These are phyloP conservation scores for Beauveria bassiana DNA, from an alignment of 2,329 filamentous ascomycete genomes.

Conservation along the genomic window DNA sequence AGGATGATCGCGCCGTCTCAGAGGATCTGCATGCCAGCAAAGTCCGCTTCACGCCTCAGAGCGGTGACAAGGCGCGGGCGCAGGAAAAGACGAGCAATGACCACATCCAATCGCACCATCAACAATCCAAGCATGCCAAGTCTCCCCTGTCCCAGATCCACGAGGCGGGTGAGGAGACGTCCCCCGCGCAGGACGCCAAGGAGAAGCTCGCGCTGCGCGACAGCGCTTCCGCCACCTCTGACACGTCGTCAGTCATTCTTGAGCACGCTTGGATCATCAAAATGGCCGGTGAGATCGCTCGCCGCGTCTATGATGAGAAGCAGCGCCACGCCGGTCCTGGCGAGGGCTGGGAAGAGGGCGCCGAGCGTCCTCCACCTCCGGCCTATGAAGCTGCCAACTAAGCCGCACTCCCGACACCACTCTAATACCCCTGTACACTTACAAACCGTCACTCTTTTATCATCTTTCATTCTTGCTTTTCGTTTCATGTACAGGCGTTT, in stretches of 20 bases:
- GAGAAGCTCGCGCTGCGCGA: slow-evolving; percentile 26
- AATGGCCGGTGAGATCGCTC: slow-evolving; percentile 87
- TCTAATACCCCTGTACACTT: slow-evolving; percentile 11
- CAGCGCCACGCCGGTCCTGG: slow-evolving; percentile 41
- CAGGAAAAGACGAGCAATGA: slow-evolving; percentile 18
- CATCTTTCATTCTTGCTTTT: slow-evolving; percentile 1
- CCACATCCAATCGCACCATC: slow-evolving; percentile 18
- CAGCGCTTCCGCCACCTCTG: slow-evolving; percentile 29
- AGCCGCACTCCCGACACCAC: slow-evolving; percentile 12
- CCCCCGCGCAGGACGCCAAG: slow-evolving; percentile 16
- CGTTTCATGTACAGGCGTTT: slow-evolving; percentile 8
- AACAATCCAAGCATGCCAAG: slow-evolving; percentile 15
- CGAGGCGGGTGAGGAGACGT: slow-evolving; percentile 20
- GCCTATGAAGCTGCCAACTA: slow-evolving; percentile 50
- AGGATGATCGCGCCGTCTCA: slow-evolving; percentile 34
- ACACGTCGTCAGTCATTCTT: slow-evolving; percentile 53
- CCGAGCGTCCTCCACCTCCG: slow-evolving; percentile 41
- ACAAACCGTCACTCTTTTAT: slow-evolving; percentile 6
- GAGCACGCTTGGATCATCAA: slow-evolving; percentile 86
- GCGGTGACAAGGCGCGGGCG: slow-evolving; percentile 4
- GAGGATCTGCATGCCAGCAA: slow-evolving; percentile 26
- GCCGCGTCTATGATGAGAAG: slow-evolving; percentile 84
- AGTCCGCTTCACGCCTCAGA: slow-evolving; percentile 32
- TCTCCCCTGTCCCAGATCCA: slow-evolving; percentile 13
- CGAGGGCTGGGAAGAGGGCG: slow-evolving; percentile 39